Conservation (phyloP, 176 grass and related monocot genomes). For the Carex myosuroides region DNA sequence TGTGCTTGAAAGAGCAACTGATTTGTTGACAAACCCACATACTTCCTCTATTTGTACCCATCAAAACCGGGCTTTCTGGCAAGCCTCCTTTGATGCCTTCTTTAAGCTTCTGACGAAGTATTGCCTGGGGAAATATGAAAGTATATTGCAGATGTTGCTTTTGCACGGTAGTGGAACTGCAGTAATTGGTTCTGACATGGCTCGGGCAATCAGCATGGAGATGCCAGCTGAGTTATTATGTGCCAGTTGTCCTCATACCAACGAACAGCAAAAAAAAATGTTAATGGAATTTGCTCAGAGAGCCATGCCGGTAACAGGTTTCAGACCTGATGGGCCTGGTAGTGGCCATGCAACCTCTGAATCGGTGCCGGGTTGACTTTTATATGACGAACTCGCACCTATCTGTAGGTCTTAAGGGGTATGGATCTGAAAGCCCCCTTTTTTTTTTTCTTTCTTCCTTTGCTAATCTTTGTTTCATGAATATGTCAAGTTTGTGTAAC, state of each 20-base stretch:
- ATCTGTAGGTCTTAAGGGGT: neutral
- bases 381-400: constrained; percentile 6
- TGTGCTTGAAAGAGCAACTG: constrained; percentile 80
- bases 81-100: constrained; percentile 97
- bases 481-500: constrained; percentile 4
- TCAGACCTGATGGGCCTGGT: constrained; percentile 40
- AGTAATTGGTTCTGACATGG: constrained; percentile 57
- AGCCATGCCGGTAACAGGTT: constrained; percentile 53
- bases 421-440: neutral
- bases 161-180: constrained; percentile 43
- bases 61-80: constrained; percentile 84
- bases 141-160: constrained; percentile 74
- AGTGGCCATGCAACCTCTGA: constrained; percentile 50
- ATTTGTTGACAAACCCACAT: constrained; percentile 66
- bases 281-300: constrained; percentile 85
- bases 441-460: neutral
- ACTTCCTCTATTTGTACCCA: constrained; percentile 48
- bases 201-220: constrained; percentile 73
- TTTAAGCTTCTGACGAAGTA: constrained; percentile 93
- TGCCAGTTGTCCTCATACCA: constrained; percentile 92
- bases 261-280: constrained; percentile 72
- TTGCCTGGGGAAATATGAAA: constrained; percentile 86
- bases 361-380: constrained; percentile 73
- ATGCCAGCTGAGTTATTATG: constrained; percentile 93
- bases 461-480: constrained; percentile 9